A percentile compares a stretch with the other conserved stretches of the same genome.
phyloP scores from a whole-genome alignment of 73 alveolate genomes.

The Urostyla sp. region DNA sequence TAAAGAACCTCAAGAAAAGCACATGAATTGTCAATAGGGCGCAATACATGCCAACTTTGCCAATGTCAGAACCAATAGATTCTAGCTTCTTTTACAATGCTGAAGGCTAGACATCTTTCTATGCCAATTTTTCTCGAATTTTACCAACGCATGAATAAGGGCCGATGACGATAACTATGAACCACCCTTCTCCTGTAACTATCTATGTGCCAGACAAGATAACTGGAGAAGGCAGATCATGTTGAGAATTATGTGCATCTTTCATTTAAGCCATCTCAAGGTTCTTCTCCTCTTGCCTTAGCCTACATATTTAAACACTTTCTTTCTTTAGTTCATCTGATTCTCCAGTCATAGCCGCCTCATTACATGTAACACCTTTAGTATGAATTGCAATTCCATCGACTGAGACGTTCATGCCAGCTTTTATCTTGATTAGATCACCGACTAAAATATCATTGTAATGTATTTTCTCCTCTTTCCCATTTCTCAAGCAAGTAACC shows the following conservation, averaged over 20 bases:
- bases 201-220: slow-evolving; percentile 79
- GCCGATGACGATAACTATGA: slow-evolving; percentile 69
- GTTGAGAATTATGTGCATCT: slow-evolving; percentile 19
- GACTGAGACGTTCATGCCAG: slow-evolving; percentile 87
- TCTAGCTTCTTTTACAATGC: slow-evolving; percentile 93
- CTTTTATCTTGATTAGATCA: slow-evolving; percentile 69
- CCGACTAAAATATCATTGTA: slow-evolving; percentile 79
- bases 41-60: slow-evolving; percentile 89
- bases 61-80: slow-evolving; percentile 92
- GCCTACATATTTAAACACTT: slow-evolving; percentile 35
- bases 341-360: slow-evolving; percentile 87
- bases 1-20: slow-evolving; percentile 73
- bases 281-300: slow-evolving; percentile 49
- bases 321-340: slow-evolving; percentile 71
- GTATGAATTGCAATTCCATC: slow-evolving; percentile 67
- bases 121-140: slow-evolving; percentile 19
- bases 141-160: slow-evolving; percentile 73
- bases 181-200: slow-evolving; percentile 73
- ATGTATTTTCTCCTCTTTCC: slow-evolving; percentile 49
- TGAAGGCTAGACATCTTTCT: slow-evolving; percentile 68
- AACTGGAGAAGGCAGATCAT: slow-evolving; percentile 80
- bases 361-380: slow-evolving; percentile 44
- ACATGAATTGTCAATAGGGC: slow-evolving; percentile 87
- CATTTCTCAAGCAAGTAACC: slow-evolving; percentile 7
- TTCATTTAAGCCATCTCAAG: neutral